Evolutionary conservation across 2,329 filamentous ascomycete genomes (phyloP).

Genomic region (Talaromyces sp.): DNA sequence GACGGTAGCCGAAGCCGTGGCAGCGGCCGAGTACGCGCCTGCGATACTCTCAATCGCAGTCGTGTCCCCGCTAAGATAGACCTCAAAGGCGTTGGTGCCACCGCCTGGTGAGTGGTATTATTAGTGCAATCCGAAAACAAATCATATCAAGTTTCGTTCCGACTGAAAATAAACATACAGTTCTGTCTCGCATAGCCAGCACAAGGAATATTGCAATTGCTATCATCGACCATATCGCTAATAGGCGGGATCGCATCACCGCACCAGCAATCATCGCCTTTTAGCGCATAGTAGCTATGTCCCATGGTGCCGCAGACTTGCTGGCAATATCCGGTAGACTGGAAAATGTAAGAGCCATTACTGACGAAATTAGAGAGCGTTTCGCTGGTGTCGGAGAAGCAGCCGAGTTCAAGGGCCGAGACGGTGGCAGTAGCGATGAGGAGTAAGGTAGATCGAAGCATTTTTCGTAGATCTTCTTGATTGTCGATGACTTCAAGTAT

Average conservation of each 20-base stretch:
- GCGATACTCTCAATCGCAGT: neutral
- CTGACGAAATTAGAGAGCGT: neutral
- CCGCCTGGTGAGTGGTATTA: neutral
- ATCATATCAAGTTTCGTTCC: neutral
- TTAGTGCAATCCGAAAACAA: neutral
- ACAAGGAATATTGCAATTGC: neutral
- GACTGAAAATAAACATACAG: slow-evolving; percentile 4
- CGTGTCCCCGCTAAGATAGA: neutral
- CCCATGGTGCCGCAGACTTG: neutral
- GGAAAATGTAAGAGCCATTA: neutral
- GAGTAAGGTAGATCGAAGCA: neutral
- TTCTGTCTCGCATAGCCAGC: neutral
- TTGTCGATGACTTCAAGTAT: neutral
- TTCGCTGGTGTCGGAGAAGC: slow-evolving; percentile 5
- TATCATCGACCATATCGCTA: slow-evolving; percentile 1
- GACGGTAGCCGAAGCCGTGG: neutral
- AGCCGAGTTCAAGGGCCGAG: neutral
- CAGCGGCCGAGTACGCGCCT: neutral
- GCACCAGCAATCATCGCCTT: slow-evolving; percentile 3
- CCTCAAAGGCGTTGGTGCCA: neutral
- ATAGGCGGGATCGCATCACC: slow-evolving; percentile 4
- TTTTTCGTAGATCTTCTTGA: neutral
- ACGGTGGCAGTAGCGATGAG: neutral
- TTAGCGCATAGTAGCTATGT: neutral
- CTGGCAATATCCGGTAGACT: neutral